Conservation (phyloP, 2,329 filamentous ascomycete species). For the Aspergillus felis region DNA sequence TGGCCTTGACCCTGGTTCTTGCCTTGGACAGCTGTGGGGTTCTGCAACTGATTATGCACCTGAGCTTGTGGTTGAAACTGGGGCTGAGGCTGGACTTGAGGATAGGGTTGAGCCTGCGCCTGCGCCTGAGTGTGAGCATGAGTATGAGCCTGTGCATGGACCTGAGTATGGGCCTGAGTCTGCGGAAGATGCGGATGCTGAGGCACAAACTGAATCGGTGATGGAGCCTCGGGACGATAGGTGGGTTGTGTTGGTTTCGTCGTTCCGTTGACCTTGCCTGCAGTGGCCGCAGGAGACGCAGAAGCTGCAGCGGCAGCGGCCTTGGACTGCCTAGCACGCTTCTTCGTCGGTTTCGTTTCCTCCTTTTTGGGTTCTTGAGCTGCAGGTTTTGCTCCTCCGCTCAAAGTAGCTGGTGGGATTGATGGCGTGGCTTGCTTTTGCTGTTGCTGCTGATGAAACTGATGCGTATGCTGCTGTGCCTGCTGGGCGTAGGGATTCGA, state of each 20-base stretch:
- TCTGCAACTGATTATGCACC: background rate
- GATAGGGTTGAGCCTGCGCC: background rate
- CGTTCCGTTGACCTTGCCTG: background rate
- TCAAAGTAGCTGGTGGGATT: background rate
- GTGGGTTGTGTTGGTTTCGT: background rate
- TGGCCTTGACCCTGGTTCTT: background rate
- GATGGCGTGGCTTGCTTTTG: conserved; percentile 3
- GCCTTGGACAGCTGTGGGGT: background rate
- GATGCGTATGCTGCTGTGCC: conserved; percentile 3
- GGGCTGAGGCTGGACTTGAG: background rate
- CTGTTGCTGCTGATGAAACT: conserved; percentile 13
- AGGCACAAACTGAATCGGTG: background rate
- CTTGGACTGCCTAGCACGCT: background rate
- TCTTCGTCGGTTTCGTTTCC: background rate
- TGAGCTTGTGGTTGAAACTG: background rate
- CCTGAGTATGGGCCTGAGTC: background rate
- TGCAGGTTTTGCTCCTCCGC: background rate
- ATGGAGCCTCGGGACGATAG: background rate
- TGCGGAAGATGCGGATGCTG: background rate
- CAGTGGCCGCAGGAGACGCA: background rate
- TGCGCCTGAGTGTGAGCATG: background rate
- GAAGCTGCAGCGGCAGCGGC: background rate
- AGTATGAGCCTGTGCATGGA: background rate
- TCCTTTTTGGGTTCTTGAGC: conserved; percentile 1
- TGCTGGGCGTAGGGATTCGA: background rate